Conservation (phyloP, 331 rosid species). For the Acacia concinna region DNA sequence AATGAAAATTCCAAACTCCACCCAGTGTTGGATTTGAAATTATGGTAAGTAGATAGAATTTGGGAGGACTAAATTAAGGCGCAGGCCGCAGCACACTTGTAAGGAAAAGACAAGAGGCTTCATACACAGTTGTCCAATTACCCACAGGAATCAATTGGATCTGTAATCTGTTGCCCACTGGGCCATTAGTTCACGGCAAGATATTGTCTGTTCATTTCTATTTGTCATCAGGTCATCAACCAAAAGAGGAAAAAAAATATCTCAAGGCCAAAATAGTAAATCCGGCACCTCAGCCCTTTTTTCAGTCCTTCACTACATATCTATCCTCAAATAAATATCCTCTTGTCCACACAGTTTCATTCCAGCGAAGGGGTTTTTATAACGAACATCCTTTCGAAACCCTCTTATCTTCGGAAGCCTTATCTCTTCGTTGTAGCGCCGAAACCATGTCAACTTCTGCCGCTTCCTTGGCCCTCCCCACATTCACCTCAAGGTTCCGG, state of each 20-base stretch:
- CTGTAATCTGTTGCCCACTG: background rate
- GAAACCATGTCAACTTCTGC: conserved; percentile 71
- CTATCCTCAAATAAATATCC: conserved; percentile 24
- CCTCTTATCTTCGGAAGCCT: conserved; percentile 39
- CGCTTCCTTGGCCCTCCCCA: conserved; percentile 60
- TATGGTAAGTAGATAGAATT: background rate
- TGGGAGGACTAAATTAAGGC: background rate
- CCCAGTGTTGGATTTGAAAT: background rate
- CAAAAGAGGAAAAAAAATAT: background rate
- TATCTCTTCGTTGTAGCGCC: conserved; percentile 38
- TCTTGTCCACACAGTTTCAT: background rate
- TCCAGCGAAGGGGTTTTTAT: background rate
- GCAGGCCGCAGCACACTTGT: background rate
- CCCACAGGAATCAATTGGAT: conserved; percentile 16
- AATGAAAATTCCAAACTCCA: background rate
- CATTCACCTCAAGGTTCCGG: conserved; percentile 47
- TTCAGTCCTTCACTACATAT: background rate
- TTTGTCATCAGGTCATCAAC: background rate
- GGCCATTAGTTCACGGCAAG: background rate
- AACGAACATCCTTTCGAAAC: background rate
- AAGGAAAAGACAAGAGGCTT: background rate
- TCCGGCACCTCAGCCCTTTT: conserved; percentile 30
- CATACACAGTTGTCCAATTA: background rate
- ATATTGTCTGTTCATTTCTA: background rate
- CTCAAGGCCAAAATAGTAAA: conserved; percentile 22